These are phyloP conservation scores for Pilaira anomala DNA, from an alignment of 192 early-diverging fungal species.

Conservation along the genomic window DNA sequence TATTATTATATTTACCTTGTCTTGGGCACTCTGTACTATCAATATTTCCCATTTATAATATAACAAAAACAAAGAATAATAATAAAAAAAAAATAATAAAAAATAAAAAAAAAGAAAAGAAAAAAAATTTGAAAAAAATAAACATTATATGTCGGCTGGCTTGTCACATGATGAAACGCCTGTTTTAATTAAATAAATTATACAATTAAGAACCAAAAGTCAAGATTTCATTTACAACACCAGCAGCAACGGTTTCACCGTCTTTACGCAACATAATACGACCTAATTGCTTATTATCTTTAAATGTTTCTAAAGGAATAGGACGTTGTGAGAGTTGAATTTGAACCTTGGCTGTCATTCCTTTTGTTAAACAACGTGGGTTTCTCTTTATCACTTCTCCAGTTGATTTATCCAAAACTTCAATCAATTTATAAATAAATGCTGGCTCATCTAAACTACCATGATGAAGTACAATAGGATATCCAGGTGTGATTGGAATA, in stretches of 20 bases:
- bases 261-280: constrained; percentile 83
- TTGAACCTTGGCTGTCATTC: constrained; percentile 77
- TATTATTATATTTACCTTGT: constrained; percentile 8
- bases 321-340: constrained; percentile 66
- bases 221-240: constrained; percentile 56
- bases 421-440: constrained; percentile 68
- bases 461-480: constrained; percentile 82
- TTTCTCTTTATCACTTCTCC: constrained; percentile 84
- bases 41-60: constrained; percentile 8
- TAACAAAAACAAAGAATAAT: constrained; percentile 7
- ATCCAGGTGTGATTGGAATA: constrained; percentile 91
- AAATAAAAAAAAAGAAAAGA: background rate
- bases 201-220: constrained; percentile 11
- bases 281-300: constrained; percentile 85
- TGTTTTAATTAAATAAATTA: background rate
- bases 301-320: constrained; percentile 83
- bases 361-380: constrained; percentile 63
- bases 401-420: constrained; percentile 75
- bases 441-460: constrained; percentile 81
- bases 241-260: constrained; percentile 86
- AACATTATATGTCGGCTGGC: background rate
- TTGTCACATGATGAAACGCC: too few species aligned
- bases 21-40: constrained; percentile 6
- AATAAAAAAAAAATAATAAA: constrained; percentile 6
- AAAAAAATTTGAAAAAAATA: background rate